These are phyloP conservation scores for Pachyrhizus erosus DNA, from an alignment of 306 rosid species.

Conservation along the genomic window DNA sequence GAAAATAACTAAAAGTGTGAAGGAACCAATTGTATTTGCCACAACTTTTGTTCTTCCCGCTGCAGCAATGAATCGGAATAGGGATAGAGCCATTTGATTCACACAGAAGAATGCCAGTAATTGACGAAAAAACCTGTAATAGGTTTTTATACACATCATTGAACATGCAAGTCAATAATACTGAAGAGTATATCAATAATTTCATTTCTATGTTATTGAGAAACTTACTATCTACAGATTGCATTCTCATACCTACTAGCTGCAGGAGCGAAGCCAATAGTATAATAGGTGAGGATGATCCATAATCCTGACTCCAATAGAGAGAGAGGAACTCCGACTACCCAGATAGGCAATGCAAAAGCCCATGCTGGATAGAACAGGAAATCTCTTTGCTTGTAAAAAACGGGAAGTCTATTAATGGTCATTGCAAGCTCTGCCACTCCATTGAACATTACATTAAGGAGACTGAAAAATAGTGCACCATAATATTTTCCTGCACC, in stretches of 20 bases:
- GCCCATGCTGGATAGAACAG: slow-evolving; percentile 72
- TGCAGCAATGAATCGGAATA: slow-evolving; percentile 85
- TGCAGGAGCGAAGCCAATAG: slow-evolving; percentile 76
- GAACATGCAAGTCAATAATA: neutral
- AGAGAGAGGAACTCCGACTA: slow-evolving; percentile 66
- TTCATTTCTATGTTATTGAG: neutral
- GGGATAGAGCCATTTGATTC: slow-evolving; percentile 82
- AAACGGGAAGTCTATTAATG: slow-evolving; percentile 62
- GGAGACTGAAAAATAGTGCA: slow-evolving; percentile 67
- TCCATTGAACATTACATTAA: slow-evolving; percentile 79
- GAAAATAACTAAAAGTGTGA: slow-evolving; percentile 64
- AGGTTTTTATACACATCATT: slow-evolving; percentile 14
- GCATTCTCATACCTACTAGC: slow-evolving; percentile 61
- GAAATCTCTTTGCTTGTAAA: slow-evolving; percentile 74
- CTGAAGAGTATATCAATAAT: neutral
- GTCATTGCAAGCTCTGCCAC: slow-evolving; percentile 67
- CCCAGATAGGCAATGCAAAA: slow-evolving; percentile 71
- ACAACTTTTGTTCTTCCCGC: slow-evolving; percentile 78
- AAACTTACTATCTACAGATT: slow-evolving; percentile 1
- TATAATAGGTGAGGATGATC: slow-evolving; percentile 69
- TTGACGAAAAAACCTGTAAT: slow-evolving; percentile 74
- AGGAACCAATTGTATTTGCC: slow-evolving; percentile 65
- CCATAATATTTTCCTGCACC: slow-evolving; percentile 67
- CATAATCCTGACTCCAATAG: slow-evolving; percentile 70
- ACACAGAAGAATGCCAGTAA: slow-evolving; percentile 77